A percentile compares a stretch with the other conserved stretches of the same genome.
Conservation (phyloP, 164 flowering plant species). For the Pachysandra terminalis region DNA sequence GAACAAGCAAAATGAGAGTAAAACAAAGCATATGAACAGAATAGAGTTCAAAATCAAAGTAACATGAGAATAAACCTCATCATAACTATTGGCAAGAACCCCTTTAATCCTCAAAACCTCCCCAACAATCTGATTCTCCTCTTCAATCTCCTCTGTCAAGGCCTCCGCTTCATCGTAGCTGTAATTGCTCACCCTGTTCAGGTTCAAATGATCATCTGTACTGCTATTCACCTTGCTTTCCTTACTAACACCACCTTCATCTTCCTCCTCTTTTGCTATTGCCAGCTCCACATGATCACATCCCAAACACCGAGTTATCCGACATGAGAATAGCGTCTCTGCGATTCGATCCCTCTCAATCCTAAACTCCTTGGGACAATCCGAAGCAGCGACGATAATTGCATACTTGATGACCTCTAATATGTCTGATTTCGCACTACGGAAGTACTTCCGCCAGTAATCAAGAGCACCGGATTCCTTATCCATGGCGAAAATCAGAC, state of each 20-base stretch:
- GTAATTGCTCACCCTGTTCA: conserved; percentile 27
- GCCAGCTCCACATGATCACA: conserved; percentile 41
- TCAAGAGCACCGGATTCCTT: conserved; percentile 22
- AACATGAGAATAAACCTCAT: conserved; percentile 38
- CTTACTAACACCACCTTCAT: conserved; percentile 21
- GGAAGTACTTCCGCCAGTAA: conserved; percentile 55
- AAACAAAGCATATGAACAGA: not conserved
- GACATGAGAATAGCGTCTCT: conserved; percentile 50
- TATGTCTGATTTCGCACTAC: conserved; percentile 39
- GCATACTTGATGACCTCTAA: conserved; percentile 57
- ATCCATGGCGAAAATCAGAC: not conserved
- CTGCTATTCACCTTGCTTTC: conserved; percentile 40
- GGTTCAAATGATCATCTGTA: conserved; percentile 15
- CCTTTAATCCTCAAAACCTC: conserved; percentile 66
- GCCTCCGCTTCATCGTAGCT: conserved; percentile 64
- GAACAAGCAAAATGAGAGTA: not conserved
- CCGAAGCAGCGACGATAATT: conserved; percentile 61
- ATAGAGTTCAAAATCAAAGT: not conserved
- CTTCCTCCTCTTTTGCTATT: conserved; percentile 17
- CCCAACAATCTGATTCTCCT: conserved; percentile 31
- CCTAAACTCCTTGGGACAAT: conserved; percentile 54
- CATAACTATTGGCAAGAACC: conserved; percentile 34
- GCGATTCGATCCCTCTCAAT: conserved; percentile 54
- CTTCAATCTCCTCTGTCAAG: conserved; percentile 66
- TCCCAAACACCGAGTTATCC: conserved; percentile 36